Conservation (phyloP, 257 asterid species). For the Petunia secreta region DNA sequence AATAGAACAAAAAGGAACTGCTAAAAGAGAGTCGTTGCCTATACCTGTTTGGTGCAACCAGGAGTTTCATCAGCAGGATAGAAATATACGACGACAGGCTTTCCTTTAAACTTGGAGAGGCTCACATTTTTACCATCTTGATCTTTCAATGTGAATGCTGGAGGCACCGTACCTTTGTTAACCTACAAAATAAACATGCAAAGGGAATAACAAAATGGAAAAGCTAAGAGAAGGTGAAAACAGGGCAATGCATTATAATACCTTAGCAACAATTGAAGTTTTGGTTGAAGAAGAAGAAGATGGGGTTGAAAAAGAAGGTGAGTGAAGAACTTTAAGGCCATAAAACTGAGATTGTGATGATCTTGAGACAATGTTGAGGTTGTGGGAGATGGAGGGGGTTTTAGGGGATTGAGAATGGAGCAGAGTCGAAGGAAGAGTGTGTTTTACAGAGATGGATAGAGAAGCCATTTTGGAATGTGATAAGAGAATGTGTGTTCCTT, state of each 20-base stretch:
- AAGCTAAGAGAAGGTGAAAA: neutral
- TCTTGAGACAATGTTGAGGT: slow-evolving; percentile 43
- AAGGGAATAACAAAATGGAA: neutral
- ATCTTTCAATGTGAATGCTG: slow-evolving; percentile 83
- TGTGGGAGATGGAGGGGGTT: slow-evolving; percentile 45
- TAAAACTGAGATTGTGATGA: slow-evolving; percentile 72
- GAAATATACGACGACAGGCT: slow-evolving; percentile 91
- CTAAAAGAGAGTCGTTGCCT: neutral
- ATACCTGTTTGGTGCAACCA: slow-evolving; percentile 97
- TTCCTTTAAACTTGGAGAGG: slow-evolving; percentile 89
- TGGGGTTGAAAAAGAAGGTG: slow-evolving; percentile 45
- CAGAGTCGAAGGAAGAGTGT: slow-evolving; percentile 50
- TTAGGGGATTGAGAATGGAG: slow-evolving; percentile 55
- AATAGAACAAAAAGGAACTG: neutral
- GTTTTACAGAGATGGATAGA: slow-evolving; percentile 51
- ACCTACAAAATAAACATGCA: slow-evolving; percentile 50
- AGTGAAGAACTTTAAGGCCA: slow-evolving; percentile 58
- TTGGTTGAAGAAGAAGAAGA: slow-evolving; percentile 44
- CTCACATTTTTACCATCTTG: slow-evolving; percentile 84
- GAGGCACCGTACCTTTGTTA: slow-evolving; percentile 71
- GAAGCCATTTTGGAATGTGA: slow-evolving; percentile 58
- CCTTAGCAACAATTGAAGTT: slow-evolving; percentile 72
- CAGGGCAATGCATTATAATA: slow-evolving; percentile 34
- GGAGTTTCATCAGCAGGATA: slow-evolving; percentile 99
- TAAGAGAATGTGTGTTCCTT: neutral